A percentile compares a stretch with the other conserved stretches of the same genome.
These are phyloP conservation scores for Blastobotrys mokoenaii DNA, from an alignment of 805 yeast genomes.

Conservation along the genomic window DNA sequence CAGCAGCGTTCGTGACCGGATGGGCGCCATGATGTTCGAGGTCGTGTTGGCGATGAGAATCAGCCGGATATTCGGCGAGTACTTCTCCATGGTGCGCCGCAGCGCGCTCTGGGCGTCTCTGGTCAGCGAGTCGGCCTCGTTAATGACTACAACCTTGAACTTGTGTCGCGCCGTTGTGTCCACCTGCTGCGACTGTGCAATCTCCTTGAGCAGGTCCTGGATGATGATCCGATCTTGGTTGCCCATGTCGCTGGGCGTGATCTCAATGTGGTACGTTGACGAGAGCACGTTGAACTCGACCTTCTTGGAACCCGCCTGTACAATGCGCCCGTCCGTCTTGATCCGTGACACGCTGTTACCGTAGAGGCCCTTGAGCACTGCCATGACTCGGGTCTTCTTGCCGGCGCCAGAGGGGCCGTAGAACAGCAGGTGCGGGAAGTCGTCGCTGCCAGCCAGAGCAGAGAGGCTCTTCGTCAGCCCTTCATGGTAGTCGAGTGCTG, in stretches of 20 bases:
- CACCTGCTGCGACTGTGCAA: conserved; percentile 94
- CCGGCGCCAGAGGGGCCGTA: conserved; percentile 98
- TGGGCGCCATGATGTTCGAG: conserved; percentile 87
- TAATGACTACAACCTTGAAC: conserved; percentile 51
- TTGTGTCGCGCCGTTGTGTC: conserved; percentile 51
- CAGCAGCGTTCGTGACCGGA: conserved; percentile 82
- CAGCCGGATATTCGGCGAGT: conserved; percentile 77
- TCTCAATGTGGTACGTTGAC: conserved; percentile 82
- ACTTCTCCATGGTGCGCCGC: conserved; percentile 93
- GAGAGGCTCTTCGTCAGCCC: conserved; percentile 54
- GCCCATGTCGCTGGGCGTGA: conserved; percentile 96
- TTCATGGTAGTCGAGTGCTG: conserved; percentile 56
- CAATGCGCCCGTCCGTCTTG: conserved; percentile 84
- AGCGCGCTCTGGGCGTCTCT: conserved; percentile 95
- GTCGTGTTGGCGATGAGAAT: conserved; percentile 82
- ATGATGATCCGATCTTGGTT: conserved; percentile 91
- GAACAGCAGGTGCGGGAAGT: conserved; percentile 84
- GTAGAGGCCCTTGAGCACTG: conserved; percentile 68
- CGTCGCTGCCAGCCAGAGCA: conserved; percentile 61
- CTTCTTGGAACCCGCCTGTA: conserved; percentile 65
- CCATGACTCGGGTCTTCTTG: conserved; percentile 84
- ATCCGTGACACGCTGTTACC: conserved; percentile 76
- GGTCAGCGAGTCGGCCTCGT: conserved; percentile 83
- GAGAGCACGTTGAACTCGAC: conserved; percentile 90
- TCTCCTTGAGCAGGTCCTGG: conserved; percentile 86